phyloP scores from a whole-genome alignment of 768 basidiomycete genomes.

The Aureoboletus auriporus region DNA sequence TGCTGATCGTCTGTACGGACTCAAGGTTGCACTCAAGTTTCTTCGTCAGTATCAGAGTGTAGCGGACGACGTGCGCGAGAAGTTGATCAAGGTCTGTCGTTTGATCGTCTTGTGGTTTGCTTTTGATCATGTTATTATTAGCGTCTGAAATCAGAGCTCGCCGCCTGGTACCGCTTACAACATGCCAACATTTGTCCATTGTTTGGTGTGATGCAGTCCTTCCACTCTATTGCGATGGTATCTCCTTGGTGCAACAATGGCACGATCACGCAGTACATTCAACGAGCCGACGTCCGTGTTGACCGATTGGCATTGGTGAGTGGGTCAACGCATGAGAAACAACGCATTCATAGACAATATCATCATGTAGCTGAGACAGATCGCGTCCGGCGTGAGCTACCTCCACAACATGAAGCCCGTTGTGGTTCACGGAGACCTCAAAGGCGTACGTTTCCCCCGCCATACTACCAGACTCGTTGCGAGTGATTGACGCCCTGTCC shows the following conservation, averaged over 20 bases:
- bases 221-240: conserved; percentile 56
- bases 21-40: conserved; percentile 55
- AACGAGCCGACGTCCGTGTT: conserved; percentile 33
- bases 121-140: conserved; percentile 14
- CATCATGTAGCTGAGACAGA: conserved; percentile 41
- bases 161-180: conserved; percentile 54
- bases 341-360: not conserved
- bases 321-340: not conserved
- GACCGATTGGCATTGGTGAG: conserved; percentile 49
- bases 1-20: conserved; percentile 2
- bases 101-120: not conserved
- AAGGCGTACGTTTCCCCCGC: conserved; percentile 42
- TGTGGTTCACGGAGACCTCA: conserved; percentile 60
- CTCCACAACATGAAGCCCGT: conserved; percentile 51
- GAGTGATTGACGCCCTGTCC: not conserved
- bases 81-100: conserved; percentile 42
- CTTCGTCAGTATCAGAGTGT: conserved; percentile 45
- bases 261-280: conserved; percentile 48
- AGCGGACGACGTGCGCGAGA: conserved; percentile 48
- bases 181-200: conserved; percentile 54
- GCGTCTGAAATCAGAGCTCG: conserved; percentile 54
- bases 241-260: conserved; percentile 64
- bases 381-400: conserved; percentile 55
- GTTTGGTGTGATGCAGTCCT: conserved; percentile 50
- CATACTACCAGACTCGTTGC: not conserved